Percentiles rank a stretch among this genome's conserved stretches.
Evolutionary conservation across 768 basidiomycete genomes (phyloP).

Genomic region (Calvatia gigantea): DNA sequence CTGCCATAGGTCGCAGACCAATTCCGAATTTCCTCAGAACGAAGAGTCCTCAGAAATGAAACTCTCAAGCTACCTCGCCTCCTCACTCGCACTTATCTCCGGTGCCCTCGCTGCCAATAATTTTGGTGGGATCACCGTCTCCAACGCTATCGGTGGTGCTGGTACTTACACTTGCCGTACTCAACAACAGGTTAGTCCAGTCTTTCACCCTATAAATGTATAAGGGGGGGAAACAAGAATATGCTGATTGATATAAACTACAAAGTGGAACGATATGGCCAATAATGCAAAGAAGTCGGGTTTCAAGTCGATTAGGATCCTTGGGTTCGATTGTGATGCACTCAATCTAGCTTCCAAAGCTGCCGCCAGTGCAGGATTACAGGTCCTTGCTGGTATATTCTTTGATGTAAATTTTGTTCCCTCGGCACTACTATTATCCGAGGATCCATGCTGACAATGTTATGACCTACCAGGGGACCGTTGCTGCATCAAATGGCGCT

Average conservation of each 20-base stretch:
- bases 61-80: background rate
- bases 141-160: slow-evolving; percentile 29
- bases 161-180: slow-evolving; percentile 30
- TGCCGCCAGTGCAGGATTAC: slow-evolving; percentile 25
- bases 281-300: slow-evolving; percentile 26
- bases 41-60: background rate
- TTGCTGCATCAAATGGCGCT: slow-evolving; percentile 21
- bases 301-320: slow-evolving; percentile 31
- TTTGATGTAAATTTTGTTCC: slow-evolving; percentile 20
- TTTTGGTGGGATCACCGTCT: slow-evolving; percentile 27
- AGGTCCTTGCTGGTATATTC: slow-evolving; percentile 32
- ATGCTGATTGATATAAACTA: background rate
- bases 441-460: background rate
- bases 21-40: background rate
- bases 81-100: slow-evolving; percentile 12
- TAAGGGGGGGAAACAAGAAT: background rate
- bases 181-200: slow-evolving; percentile 25
- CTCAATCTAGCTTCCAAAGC: slow-evolving; percentile 31
- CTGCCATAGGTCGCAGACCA: background rate
- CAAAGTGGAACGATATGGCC: slow-evolving; percentile 32
- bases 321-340: slow-evolving; percentile 35
- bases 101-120: slow-evolving; percentile 25
- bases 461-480: slow-evolving; percentile 22
- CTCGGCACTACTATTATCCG: background rate
- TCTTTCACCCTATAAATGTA: background rate